Evolutionary conservation across 2,329 filamentous ascomycete species (phyloP), one percentile per base, ranked within the genome.

Genomic region (Botrytis elliptica): DNA sequence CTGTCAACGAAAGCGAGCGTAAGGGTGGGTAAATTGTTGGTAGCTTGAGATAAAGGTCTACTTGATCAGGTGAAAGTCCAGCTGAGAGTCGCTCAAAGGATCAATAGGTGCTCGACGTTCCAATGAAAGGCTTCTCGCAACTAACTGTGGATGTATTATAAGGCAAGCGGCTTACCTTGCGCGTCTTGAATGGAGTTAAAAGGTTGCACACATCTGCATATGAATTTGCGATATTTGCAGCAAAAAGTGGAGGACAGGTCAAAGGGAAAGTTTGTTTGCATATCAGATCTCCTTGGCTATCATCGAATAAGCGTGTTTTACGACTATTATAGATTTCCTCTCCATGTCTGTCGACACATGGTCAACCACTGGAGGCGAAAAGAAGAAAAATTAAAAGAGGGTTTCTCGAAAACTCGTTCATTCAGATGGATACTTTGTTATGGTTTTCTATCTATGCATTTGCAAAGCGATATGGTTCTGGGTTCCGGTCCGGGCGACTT

Each of bases 1-100:
- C 89, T 4, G 88, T 86, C 81, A 85, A 89, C 71, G 87, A 88
- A 20, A 86, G 86, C 2, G 89, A 91, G 74, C 86, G 89, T 74
- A 91, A 91, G 78, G 89, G 89, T 3, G 89, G 89, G 67, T 91
- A 84, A 74, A 29, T 65, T 52, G 40, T 60, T 40, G 18, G 14
- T 16, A 20, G 22, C 18, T n/a, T 42, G 40, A 44, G n/a, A 18
- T 12, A 12, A 18, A 33, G 20, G 16, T 65, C 36, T 40, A 7
- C 60, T 36, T 49, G 70, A 52, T 71, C 62, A 49, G 36, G 20
- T 52, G 64, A 62, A 55, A 63, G 57, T 36, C 44, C 36, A 55
- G 20, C 12, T 62, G 68, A 70, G n/a, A 46, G 40, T 38, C 18
- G 33, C 40, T 62, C 42, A 22, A 38, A 33, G 22, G 40, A 63